Evolutionary conservation across 352 stramenopile species (phyloP).

Genomic region (Globisporangium abappressorium): DNA sequence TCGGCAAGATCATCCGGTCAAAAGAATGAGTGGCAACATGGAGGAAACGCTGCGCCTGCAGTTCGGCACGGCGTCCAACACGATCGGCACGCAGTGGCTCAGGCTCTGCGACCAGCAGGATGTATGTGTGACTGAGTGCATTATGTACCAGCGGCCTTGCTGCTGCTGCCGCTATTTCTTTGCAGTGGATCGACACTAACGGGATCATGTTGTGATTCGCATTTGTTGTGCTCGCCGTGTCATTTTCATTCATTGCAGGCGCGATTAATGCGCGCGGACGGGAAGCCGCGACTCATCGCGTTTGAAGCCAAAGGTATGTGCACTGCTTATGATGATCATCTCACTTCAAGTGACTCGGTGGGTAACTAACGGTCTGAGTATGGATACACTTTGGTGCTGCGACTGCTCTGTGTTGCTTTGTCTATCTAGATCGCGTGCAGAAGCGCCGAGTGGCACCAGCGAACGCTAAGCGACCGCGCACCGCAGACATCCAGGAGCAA

Average conservation of each 20-base stretch:
- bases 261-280: constrained; percentile 28
- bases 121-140: constrained; percentile 20
- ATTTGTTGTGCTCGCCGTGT: background rate
- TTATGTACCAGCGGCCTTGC: background rate
- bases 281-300: constrained; percentile 45
- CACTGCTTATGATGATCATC: background rate
- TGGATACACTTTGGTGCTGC: background rate
- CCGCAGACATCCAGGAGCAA: constrained; percentile 23
- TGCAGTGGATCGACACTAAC: background rate
- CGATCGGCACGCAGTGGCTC: constrained; percentile 62
- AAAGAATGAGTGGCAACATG: constrained; percentile 16
- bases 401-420: background rate
- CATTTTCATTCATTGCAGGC: constrained; percentile 8
- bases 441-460: constrained; percentile 23
- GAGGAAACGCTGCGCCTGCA: constrained; percentile 69
- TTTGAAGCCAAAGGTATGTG: constrained; percentile 73
- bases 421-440: constrained; percentile 42
- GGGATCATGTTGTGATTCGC: background rate
- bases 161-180: background rate
- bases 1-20: background rate
- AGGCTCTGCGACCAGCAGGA: constrained; percentile 43
- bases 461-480: constrained; percentile 21
- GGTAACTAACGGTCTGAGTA: background rate
- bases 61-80: constrained; percentile 67
- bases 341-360: background rate